These are phyloP conservation scores for Gracilariopsis chorda DNA, from an alignment of 23 red algal species.

Conservation along the genomic window DNA sequence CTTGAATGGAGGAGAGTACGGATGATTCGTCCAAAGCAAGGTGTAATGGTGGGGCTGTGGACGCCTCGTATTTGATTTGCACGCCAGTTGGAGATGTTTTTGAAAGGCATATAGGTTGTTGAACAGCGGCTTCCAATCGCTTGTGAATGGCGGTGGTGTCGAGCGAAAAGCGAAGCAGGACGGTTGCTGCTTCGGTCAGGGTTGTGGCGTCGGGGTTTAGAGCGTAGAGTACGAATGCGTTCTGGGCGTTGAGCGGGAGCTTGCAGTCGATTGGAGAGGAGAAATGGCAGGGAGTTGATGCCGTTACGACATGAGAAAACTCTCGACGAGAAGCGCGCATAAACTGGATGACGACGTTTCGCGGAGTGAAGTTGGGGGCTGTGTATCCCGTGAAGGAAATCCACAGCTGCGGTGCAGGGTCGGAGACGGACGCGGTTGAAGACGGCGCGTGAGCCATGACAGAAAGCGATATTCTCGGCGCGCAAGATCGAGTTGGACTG, in stretches of 20 bases:
- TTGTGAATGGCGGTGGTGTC: not conserved
- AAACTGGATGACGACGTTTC: conserved; percentile 4
- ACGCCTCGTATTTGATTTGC: conserved; percentile 10
- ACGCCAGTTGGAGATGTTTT: not conserved
- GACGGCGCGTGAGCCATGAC: too few species aligned
- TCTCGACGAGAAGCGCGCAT: not conserved
- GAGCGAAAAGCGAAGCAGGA: not conserved
- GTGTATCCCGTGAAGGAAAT: conserved; percentile 8
- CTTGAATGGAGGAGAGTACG: not conserved
- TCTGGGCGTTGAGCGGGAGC: not conserved
- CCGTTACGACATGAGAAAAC: conserved; percentile 11
- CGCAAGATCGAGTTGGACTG: too few species aligned
- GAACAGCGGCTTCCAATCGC: not conserved
- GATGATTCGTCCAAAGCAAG: not conserved
- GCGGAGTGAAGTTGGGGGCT: not conserved
- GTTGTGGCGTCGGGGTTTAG: not conserved
- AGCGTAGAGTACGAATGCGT: conserved; percentile 2
- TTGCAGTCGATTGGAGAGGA: conserved; percentile 7
- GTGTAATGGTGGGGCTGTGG: not conserved
- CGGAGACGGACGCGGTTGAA: not conserved
- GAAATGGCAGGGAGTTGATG: not conserved
- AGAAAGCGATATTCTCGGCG: too few species aligned
- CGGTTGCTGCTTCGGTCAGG: not conserved
- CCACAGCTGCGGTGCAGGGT: not conserved
- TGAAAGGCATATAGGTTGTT: not conserved